These are phyloP conservation scores for Curvularia sp. DNA, from an alignment of 2,329 filamentous ascomycete species.

Conservation along the genomic window DNA sequence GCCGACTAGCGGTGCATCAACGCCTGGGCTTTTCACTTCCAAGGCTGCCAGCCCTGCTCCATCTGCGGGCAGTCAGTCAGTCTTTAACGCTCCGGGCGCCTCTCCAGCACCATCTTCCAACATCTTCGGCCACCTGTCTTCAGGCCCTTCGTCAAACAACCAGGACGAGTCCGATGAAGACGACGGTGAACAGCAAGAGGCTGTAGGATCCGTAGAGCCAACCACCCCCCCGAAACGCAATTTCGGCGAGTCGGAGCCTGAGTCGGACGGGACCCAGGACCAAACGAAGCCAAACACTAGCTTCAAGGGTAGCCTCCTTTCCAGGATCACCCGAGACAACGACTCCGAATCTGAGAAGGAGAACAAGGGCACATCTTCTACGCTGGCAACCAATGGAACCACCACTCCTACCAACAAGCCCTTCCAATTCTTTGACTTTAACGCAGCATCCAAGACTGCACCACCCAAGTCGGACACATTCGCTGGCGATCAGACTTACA, in stretches of 20 bases:
- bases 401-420: slow-evolving; percentile 38
- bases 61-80: slow-evolving; percentile 42
- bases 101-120: slow-evolving; percentile 36
- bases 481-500: slow-evolving; percentile 49
- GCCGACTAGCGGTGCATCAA: slow-evolving; percentile 33
- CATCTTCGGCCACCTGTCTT: slow-evolving; percentile 47
- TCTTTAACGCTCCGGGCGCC: slow-evolving; percentile 39
- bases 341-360: slow-evolving; percentile 37
- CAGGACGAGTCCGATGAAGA: slow-evolving; percentile 44
- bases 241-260: slow-evolving; percentile 33
- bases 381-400: slow-evolving; percentile 35
- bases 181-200: slow-evolving; percentile 23
- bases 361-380: slow-evolving; percentile 20
- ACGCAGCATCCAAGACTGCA: slow-evolving; percentile 37
- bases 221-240: slow-evolving; percentile 37
- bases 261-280: slow-evolving; percentile 35
- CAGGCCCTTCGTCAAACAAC: slow-evolving; percentile 41
- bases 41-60: slow-evolving; percentile 41
- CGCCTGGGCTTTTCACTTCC: slow-evolving; percentile 34
- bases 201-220: slow-evolving; percentile 24
- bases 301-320: slow-evolving; percentile 33
- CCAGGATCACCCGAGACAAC: slow-evolving; percentile 39
- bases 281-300: slow-evolving; percentile 28
- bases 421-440: slow-evolving; percentile 42
- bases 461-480: slow-evolving; percentile 40